phyloP scores from a whole-genome alignment of 257 asterid genomes.

The Przewalskia tangutica region DNA sequence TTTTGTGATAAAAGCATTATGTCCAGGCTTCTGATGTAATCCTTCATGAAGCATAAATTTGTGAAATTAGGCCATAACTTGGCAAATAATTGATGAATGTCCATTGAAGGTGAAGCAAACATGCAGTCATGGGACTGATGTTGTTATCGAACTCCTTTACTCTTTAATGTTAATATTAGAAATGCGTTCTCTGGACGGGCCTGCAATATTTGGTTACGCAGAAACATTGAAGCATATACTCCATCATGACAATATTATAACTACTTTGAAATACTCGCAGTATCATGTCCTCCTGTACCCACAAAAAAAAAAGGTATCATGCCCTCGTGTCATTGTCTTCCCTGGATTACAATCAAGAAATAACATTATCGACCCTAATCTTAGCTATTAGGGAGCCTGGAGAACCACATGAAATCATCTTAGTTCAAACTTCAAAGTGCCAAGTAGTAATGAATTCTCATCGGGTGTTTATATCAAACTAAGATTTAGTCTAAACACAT shows the following conservation, averaged over 20 bases:
- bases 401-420: no score
- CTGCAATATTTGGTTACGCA: neutral
- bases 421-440: no score
- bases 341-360: neutral
- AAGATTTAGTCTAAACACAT: no score
- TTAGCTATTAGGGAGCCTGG: no score
- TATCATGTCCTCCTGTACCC: no score
- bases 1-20: neutral
- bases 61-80: neutral
- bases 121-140: neutral
- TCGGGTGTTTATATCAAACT: no score
- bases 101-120: neutral
- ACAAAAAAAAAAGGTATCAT: no score
- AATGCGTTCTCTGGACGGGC: no score
- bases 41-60: neutral
- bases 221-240: neutral
- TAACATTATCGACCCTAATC: neutral
- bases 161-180: neutral
- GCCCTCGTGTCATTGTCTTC: neutral
- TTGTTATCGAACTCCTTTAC: neutral
- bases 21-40: neutral
- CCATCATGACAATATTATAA: neutral
- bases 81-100: neutral
- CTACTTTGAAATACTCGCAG: neutral
- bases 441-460: no score